A percentile compares a stretch with the other conserved stretches of the same genome.
Evolutionary conservation across 2,329 filamentous ascomycete species (phyloP).

Genomic region (Neofusicoccum cordaticola): DNA sequence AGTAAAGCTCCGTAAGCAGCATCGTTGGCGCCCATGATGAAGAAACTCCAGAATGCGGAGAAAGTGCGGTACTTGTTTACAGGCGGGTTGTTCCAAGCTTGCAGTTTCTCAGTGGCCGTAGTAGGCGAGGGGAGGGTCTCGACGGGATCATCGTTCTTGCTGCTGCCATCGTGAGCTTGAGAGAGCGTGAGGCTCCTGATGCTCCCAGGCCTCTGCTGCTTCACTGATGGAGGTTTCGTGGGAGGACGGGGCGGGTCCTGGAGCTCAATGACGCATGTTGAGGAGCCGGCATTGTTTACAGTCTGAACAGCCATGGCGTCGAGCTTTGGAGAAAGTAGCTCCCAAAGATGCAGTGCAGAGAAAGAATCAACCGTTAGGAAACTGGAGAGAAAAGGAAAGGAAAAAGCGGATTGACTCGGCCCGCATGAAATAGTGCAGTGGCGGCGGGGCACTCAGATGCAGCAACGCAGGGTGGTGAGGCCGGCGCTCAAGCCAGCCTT

Average conservation of each 20-base stretch:
- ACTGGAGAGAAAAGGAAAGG: background rate
- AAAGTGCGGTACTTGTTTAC: conserved; percentile 59
- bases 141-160: conserved; percentile 26
- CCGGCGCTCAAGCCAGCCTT: no score
- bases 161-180: background rate
- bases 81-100: conserved; percentile 63
- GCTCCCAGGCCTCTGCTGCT: conserved; percentile 16
- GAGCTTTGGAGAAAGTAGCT: background rate
- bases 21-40: conserved; percentile 68
- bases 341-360: background rate
- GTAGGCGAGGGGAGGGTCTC: conserved; percentile 45
- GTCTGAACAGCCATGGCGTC: conserved; percentile 16
- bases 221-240: conserved; percentile 21
- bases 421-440: background rate
- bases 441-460: background rate
- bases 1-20: conserved; percentile 59
- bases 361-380: no score
- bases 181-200: conserved; percentile 7
- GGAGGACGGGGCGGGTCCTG: conserved; percentile 21
- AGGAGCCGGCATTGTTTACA: conserved; percentile 31
- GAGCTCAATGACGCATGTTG: conserved; percentile 35
- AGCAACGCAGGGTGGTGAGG: background rate
- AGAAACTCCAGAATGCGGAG: conserved; percentile 59
- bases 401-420: background rate
- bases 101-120: conserved; percentile 42